A percentile compares a stretch with the other conserved stretches of the same genome.
These are phyloP conservation scores for Logfia minima DNA, from an alignment of 129 eudicot genomes.

Conservation along the genomic window DNA sequence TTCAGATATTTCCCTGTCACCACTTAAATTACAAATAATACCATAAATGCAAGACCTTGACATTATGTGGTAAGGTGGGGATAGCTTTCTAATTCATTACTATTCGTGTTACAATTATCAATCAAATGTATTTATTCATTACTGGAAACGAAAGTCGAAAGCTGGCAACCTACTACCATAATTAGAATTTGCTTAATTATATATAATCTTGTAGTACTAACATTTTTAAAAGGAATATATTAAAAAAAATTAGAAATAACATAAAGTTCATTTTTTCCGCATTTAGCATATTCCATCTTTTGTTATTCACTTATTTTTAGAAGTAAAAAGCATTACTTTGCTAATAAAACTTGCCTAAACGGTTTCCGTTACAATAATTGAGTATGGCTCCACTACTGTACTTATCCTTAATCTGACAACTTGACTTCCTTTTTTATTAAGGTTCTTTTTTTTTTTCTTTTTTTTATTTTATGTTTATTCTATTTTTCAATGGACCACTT, in stretches of 20 bases:
- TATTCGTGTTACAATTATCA: neutral
- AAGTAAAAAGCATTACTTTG: neutral
- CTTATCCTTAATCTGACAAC: slow-evolving; percentile 5
- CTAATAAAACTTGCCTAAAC: neutral
- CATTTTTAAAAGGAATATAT: too few relatives aligned
- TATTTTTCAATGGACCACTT: slow-evolving; percentile 18
- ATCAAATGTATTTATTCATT: neutral
- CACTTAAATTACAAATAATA: neutral
- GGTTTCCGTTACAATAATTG: slow-evolving; percentile 7
- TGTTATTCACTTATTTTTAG: neutral
- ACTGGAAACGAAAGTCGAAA: too few relatives aligned
- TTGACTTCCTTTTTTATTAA: neutral
- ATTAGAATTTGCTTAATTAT: too few relatives aligned
- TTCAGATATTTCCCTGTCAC: slow-evolving; percentile 11
- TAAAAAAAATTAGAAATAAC: too few relatives aligned
- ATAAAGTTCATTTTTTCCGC: neutral
- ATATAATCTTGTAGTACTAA: neutral
- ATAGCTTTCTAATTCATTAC: neutral
- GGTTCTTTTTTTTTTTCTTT: too few relatives aligned
- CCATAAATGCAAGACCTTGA: neutral
- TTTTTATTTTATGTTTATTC: neutral
- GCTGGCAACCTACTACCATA: neutral
- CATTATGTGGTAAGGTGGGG: neutral
- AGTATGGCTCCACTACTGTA: slow-evolving; percentile 15
- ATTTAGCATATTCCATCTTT: neutral